Percentiles rank a stretch among this genome's conserved stretches.
phyloP scores from a whole-genome alignment of 2,329 filamentous ascomycete genomes.

The Alternaria sp. region DNA sequence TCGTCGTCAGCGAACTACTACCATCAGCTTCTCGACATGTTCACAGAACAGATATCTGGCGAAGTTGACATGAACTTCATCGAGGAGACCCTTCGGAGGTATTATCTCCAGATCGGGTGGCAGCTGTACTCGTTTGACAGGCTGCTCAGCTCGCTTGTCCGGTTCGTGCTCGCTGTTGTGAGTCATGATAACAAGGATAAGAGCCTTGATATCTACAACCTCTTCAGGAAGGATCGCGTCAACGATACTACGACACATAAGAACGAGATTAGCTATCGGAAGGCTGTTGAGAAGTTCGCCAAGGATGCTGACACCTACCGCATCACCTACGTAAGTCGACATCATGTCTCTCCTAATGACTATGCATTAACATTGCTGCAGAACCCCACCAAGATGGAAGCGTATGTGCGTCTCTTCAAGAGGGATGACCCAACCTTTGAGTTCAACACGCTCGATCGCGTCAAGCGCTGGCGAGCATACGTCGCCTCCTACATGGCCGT shows the following conservation, averaged over 20 bases:
- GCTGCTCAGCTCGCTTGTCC: constrained; percentile 80
- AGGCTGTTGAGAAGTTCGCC: constrained; percentile 89
- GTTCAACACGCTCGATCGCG: constrained; percentile 70
- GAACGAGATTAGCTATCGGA: constrained; percentile 87
- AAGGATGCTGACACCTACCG: constrained; percentile 94
- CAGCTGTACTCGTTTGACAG: constrained; percentile 93
- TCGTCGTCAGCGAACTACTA: constrained; percentile 76
- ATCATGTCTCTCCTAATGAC: neutral
- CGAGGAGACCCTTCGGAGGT: constrained; percentile 89
- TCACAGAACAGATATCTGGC: constrained; percentile 84
- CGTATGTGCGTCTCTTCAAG: constrained; percentile 83
- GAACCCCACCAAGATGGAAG: constrained; percentile 71
- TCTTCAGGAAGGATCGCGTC: constrained; percentile 83
- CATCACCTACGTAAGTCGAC: constrained; percentile 81
- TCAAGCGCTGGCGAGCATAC: constrained; percentile 88
- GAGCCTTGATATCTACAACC: constrained; percentile 85
- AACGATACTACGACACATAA: constrained; percentile 88
- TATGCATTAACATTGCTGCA: constrained; percentile 37
- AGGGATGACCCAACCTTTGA: constrained; percentile 83
- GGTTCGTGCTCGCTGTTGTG: constrained; percentile 83
- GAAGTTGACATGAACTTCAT: constrained; percentile 84
- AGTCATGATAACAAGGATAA: constrained; percentile 90
- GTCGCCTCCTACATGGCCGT: constrained; percentile 89
- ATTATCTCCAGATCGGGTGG: constrained; percentile 91
- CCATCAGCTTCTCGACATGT: constrained; percentile 81